phyloP scores from a whole-genome alignment of 179 eudicot genomes.

The Heliamphora pulchella region DNA sequence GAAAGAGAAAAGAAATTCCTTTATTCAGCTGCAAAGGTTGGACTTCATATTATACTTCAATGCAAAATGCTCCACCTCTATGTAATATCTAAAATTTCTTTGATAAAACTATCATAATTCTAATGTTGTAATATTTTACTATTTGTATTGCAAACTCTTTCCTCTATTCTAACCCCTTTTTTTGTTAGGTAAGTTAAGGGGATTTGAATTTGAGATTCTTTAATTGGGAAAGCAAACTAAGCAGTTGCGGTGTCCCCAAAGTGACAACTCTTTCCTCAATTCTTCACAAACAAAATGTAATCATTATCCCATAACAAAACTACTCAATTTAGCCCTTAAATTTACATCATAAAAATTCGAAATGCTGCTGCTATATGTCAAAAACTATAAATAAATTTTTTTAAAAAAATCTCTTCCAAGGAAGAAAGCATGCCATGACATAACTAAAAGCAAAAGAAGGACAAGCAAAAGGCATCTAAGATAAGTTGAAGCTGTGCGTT shows the following conservation, averaged over 20 bases:
- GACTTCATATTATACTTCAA: neutral
- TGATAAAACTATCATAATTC: neutral
- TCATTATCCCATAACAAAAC: neutral
- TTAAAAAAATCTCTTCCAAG: neutral
- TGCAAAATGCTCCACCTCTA: neutral
- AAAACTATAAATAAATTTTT: neutral
- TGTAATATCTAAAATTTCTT: neutral
- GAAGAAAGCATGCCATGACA: neutral
- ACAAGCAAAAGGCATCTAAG: slow-evolving; percentile 4
- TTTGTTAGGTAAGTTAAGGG: too few species aligned
- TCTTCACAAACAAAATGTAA: neutral
- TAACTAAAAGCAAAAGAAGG: neutral
- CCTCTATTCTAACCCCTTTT: too few species aligned
- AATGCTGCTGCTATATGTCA: neutral
- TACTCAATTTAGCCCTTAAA: neutral
- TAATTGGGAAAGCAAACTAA: too few species aligned
- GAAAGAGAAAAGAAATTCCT: neutral
- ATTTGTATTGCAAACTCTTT: too few species aligned
- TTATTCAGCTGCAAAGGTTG: neutral
- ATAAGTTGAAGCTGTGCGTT: neutral
- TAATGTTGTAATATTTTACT: neutral
- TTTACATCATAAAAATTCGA: neutral
- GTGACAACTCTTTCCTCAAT: neutral
- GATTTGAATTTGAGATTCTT: too few species aligned
- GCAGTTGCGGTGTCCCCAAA: too few species aligned